phyloP scores from a whole-genome alignment of 257 asterid species.

The Plectranthus barbatus region DNA sequence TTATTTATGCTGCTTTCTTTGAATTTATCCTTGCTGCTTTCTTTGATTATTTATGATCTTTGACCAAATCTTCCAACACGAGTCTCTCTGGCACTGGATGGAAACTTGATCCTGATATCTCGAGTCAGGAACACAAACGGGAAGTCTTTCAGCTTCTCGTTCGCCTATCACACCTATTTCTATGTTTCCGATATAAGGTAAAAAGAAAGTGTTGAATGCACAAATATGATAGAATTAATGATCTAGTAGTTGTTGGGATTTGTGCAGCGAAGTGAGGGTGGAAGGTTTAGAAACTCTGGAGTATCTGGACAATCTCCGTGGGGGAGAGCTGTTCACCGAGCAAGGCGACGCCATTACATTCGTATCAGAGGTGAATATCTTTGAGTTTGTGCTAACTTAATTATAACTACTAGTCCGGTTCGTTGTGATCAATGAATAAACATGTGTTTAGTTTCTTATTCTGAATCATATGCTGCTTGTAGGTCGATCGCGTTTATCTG shows the following conservation, averaged over 20 bases:
- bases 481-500: constrained; percentile 82
- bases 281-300: constrained; percentile 91
- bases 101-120: constrained; percentile 64
- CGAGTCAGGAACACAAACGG: constrained; percentile 76
- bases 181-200: constrained; percentile 87
- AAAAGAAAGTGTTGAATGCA: neutral
- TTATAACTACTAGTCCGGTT: too few species aligned
- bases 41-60: too few species aligned
- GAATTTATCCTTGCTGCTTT: too few species aligned
- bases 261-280: constrained; percentile 69
- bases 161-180: constrained; percentile 67
- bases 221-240: too few species aligned
- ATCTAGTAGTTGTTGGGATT: neutral
- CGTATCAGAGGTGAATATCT: constrained; percentile 82
- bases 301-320: constrained; percentile 68
- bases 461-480: neutral
- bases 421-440: too few species aligned
- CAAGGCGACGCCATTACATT: constrained; percentile 90
- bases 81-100: constrained; percentile 61
- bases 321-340: constrained; percentile 73
- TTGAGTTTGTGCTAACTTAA: too few species aligned
- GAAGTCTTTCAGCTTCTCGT: constrained; percentile 81
- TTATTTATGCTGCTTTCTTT: too few species aligned
- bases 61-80: too few species aligned
- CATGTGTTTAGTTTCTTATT: too few species aligned